Percentiles rank a stretch among this genome's conserved stretches.
These are phyloP conservation scores for Alternaria viburni DNA, from an alignment of 2,329 filamentous ascomycete species.

Conservation along the genomic window DNA sequence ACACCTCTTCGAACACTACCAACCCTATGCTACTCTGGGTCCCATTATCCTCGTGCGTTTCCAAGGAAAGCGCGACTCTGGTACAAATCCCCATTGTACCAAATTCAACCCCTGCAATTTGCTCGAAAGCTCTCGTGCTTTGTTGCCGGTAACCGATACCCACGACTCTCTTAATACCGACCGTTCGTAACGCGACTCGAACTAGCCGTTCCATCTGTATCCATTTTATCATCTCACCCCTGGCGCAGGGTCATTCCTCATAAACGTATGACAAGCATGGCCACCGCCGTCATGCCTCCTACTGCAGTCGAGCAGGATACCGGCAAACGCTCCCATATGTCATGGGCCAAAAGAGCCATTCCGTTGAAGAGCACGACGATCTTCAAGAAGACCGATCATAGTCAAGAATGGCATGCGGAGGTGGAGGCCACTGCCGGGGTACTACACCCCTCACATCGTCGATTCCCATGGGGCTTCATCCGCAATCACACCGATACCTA, in stretches of 20 bases:
- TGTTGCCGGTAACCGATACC: neutral
- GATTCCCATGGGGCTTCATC: constrained; percentile 32
- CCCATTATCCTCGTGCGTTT: neutral
- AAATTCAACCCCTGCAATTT: neutral
- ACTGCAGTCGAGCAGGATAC: constrained; percentile 7
- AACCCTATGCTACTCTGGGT: neutral
- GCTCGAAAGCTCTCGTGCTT: neutral
- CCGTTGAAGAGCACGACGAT: constrained; percentile 19
- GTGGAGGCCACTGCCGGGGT: constrained; percentile 31
- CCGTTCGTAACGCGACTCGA: neutral
- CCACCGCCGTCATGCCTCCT: neutral
- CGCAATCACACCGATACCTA: constrained; percentile 36
- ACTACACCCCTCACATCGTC: constrained; percentile 31
- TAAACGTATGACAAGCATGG: neutral
- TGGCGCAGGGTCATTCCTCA: neutral
- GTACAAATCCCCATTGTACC: neutral
- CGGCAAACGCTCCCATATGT: constrained; percentile 14
- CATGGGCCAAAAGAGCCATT: constrained; percentile 20
- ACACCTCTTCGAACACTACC: neutral
- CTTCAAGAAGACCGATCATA: constrained; percentile 34
- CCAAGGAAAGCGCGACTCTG: neutral
- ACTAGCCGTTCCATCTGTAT: neutral
- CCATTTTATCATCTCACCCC: neutral
- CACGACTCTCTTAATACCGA: neutral
- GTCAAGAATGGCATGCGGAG: constrained; percentile 38